phyloP scores from a whole-genome alignment of 345 rosid species.

The Kernera saxatilis region DNA sequence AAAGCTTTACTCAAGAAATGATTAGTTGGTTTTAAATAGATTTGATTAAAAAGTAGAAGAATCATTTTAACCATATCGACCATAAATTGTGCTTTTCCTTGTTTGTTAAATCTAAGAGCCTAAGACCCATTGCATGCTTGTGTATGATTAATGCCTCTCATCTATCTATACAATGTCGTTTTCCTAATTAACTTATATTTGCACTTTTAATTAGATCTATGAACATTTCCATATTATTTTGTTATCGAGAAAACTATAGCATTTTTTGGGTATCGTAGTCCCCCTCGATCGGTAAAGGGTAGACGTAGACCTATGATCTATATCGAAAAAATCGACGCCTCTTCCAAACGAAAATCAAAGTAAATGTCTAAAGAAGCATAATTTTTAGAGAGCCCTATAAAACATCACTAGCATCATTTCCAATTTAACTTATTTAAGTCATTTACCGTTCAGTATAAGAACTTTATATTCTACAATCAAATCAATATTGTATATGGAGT shows the following conservation, averaged over 20 bases:
- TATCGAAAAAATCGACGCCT: neutral
- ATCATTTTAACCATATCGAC: neutral
- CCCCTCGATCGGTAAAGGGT: too few species aligned
- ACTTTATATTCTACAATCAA: neutral
- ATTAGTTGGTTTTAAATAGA: neutral
- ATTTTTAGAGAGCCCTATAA: too few species aligned
- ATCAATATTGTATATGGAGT: neutral
- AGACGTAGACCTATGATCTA: too few species aligned
- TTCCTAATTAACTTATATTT: neutral
- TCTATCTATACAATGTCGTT: neutral
- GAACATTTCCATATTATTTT: neutral
- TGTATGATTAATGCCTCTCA: slow-evolving; percentile 8
- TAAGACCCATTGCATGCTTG: slow-evolving; percentile 18
- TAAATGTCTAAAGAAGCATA: neutral
- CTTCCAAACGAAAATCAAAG: neutral
- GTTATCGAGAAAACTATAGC: too few species aligned
- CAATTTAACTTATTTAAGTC: neutral
- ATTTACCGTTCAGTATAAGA: neutral
- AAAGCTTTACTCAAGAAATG: neutral
- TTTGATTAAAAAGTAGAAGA: neutral
- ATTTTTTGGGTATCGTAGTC: too few species aligned
- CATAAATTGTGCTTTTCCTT: neutral
- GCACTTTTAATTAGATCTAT: neutral
- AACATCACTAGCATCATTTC: neutral
- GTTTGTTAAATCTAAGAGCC: slow-evolving; percentile 2